Evolutionary conservation across 768 basidiomycete species (phyloP), one percentile per base, ranked within the genome.

Genomic region (Agaricus sinodeliciosus): DNA sequence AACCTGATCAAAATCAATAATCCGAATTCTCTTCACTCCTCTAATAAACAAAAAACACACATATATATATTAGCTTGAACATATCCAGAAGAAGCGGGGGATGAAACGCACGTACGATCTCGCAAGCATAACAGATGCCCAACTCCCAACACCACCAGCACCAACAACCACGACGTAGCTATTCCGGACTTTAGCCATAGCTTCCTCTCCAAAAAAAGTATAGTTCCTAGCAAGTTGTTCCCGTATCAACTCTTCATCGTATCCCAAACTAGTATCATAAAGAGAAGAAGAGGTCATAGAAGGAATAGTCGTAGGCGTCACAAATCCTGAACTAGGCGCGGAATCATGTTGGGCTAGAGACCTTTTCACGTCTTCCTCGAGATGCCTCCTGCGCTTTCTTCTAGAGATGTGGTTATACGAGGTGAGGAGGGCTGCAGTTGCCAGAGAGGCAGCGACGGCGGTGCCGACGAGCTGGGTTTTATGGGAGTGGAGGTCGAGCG

Each of bases 1-100:
- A 58, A 97, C 94, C 58, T 94, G 84, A 79, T 98, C 96, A 65
- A 98, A 97, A 73, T 97, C 91, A 9, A 93, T 72, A n/a, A 92
- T 75, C 18, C 90, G 79, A 58, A 91, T 82, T 52, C 78, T 82
- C 22, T 84, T 79, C 18, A 92, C 75, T 25, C 90, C 89, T 34
- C 89, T 90, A 22, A 22, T 22, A 22, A 22, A 58, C 13, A 22
- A 3, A 31, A 31, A 31, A 31, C 31, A 31, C 31, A 31, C 31
- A 8, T 5, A 31, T 31, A 31, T 31, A 4, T 31, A 31, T 31
- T 4, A 31, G 7, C 35, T 31, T 31, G 37, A 28, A 27, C 3
- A 27, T 27, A n/a, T 16, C 3, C 22, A 34, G 42, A 54, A 35
- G 26, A 44, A 26, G 34, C 43, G 18, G 13, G 12, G 42, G 44